phyloP scores from a whole-genome alignment of 805 yeast genomes.

The Candida endomychidarum region DNA sequence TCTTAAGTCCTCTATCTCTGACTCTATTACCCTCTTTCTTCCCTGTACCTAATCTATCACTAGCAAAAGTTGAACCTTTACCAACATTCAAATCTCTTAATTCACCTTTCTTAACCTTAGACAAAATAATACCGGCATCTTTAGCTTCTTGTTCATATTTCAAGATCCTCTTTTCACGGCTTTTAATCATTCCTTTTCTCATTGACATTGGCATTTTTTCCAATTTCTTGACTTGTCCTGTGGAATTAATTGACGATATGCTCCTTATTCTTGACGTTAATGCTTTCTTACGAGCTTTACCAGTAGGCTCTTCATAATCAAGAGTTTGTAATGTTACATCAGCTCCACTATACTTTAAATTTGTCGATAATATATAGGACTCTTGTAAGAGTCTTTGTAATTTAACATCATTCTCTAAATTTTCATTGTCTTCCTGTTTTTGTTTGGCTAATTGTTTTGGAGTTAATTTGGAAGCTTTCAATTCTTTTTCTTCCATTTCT shows the following conservation, averaged over 20 bases:
- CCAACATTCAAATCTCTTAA: conserved; percentile 57
- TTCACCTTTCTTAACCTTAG: conserved; percentile 67
- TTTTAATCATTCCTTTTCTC: conserved; percentile 77
- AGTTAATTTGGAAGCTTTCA: conserved; percentile 25
- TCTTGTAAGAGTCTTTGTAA: conserved; percentile 68
- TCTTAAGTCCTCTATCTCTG: conserved; percentile 78
- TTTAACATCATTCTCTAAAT: conserved; percentile 68
- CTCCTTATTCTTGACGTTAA: conserved; percentile 56
- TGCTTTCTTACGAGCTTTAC: conserved; percentile 67
- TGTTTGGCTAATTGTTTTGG: conserved; percentile 36
- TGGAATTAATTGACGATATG: conserved; percentile 42
- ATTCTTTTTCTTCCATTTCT: conserved; percentile 28
- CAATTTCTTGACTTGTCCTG: conserved; percentile 45
- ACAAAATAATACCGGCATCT: conserved; percentile 87
- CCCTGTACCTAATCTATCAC: conserved; percentile 53
- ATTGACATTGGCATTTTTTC: conserved; percentile 88
- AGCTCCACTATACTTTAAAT: conserved; percentile 58
- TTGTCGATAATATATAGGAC: conserved; percentile 59
- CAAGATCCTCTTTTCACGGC: conserved; percentile 50
- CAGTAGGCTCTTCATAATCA: conserved; percentile 61
- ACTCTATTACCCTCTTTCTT: conserved; percentile 35
- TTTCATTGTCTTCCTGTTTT: conserved; percentile 45
- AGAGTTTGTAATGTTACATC: conserved; percentile 63
- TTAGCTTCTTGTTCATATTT: conserved; percentile 74
- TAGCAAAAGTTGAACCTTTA: conserved; percentile 49